Percentiles rank a stretch among this genome's conserved stretches.
These are phyloP conservation scores for Phialophora chinensis DNA, from an alignment of 2,329 filamentous ascomycete genomes.

Conservation along the genomic window DNA sequence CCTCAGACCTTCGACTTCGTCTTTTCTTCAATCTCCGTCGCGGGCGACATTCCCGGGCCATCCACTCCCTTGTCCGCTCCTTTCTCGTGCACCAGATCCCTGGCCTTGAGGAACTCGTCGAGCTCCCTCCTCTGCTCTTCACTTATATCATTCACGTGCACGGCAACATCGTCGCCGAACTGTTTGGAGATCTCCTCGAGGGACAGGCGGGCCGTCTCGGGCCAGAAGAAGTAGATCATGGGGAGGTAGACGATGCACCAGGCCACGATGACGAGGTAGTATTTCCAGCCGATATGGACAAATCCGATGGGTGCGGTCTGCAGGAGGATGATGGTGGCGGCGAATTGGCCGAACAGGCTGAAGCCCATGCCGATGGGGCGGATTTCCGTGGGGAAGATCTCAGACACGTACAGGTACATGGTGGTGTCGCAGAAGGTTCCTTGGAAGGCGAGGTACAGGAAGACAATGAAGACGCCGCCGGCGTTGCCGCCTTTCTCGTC, in stretches of 20 bases:
- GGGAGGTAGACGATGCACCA: conserved; percentile 47
- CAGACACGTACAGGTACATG: conserved; percentile 55
- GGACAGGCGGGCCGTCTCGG: conserved; percentile 48
- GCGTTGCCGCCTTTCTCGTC: conserved; percentile 45
- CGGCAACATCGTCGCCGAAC: conserved; percentile 59
- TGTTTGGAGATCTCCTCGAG: conserved; percentile 55
- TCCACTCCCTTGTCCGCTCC: background rate
- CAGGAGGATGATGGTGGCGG: conserved; percentile 56
- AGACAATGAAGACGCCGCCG: conserved; percentile 50
- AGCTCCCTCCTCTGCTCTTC: conserved; percentile 45
- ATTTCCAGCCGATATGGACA: conserved; percentile 54
- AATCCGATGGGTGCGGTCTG: conserved; percentile 53
- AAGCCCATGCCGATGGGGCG: conserved; percentile 60
- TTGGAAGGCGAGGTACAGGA: conserved; percentile 57
- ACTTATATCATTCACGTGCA: conserved; percentile 53
- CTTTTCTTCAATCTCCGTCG: conserved; percentile 8
- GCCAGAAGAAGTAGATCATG: conserved; percentile 48
- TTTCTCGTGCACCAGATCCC: conserved; percentile 25
- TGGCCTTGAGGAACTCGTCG: conserved; percentile 30
- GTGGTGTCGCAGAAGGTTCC: conserved; percentile 55
- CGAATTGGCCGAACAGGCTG: conserved; percentile 58
- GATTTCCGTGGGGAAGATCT: conserved; percentile 57
- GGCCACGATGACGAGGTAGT: conserved; percentile 54
- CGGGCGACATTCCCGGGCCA: background rate
- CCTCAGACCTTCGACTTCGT: background rate